A percentile compares a stretch with the other conserved stretches of the same genome.
Conservation (phyloP, 2,329 filamentous ascomycete genomes). For the Didymella lethalis region DNA sequence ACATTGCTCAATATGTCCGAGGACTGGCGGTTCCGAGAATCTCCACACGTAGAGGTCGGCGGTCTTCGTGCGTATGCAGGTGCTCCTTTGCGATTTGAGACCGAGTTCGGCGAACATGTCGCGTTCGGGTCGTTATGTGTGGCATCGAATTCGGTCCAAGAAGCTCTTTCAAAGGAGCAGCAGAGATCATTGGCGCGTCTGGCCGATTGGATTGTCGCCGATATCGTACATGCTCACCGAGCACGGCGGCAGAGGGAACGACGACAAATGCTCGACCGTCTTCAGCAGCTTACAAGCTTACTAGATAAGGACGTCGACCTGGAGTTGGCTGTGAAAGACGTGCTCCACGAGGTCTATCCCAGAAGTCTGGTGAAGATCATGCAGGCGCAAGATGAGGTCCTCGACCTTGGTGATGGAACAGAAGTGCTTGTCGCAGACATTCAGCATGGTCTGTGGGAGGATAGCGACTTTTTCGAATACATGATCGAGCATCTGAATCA, state of each 20-base stretch:
- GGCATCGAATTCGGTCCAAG: conserved; percentile 48
- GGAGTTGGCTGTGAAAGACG: conserved; percentile 38
- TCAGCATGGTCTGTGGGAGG: conserved; percentile 56
- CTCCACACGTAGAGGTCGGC: conserved; percentile 53
- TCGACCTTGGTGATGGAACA: conserved; percentile 39
- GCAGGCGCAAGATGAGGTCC: conserved; percentile 27
- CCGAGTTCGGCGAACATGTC: conserved; percentile 52
- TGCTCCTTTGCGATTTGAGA: conserved; percentile 51
- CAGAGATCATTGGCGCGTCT: conserved; percentile 49
- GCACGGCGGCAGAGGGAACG: conserved; percentile 53
- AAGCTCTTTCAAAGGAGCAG: conserved; percentile 42
- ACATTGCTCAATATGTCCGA: conserved; percentile 53
- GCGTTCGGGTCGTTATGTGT: conserved; percentile 57
- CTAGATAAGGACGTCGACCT: conserved; percentile 32
- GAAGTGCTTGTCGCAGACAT: conserved; percentile 41
- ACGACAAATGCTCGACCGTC: conserved; percentile 49
- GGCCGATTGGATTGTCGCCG: conserved; percentile 52
- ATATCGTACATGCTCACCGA: conserved; percentile 53
- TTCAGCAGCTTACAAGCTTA: conserved; percentile 37
- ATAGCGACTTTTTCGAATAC: conserved; percentile 51
- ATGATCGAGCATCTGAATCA: conserved; percentile 52
- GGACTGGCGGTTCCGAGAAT: conserved; percentile 57
- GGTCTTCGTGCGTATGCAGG: conserved; percentile 56
- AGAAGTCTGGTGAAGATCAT: conserved; percentile 42
- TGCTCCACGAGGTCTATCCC: conserved; percentile 49